A percentile compares a stretch with the other conserved stretches of the same genome.
Evolutionary conservation across 169 alveolate species (phyloP).

Genomic region (Neospora caninum): DNA sequence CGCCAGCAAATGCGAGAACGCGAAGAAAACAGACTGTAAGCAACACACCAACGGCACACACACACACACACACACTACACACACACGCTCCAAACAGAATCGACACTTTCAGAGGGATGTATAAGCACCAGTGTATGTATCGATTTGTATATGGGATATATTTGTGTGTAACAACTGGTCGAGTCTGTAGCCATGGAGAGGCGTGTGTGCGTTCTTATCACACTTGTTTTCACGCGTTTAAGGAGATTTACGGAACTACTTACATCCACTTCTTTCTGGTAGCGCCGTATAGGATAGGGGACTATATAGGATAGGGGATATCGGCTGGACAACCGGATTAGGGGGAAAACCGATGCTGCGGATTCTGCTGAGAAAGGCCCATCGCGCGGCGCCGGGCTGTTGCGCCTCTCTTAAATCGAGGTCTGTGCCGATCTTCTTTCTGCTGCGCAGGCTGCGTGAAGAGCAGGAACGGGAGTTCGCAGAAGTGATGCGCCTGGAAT

Average conservation of each 20-base stretch:
- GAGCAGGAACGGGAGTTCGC: constrained; percentile 42
- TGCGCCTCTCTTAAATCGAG: background rate
- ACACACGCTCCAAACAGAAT: background rate
- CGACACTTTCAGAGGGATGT: background rate
- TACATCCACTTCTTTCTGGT: no score
- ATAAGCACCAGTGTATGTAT: background rate
- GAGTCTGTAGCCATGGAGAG: no score
- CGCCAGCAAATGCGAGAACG: background rate
- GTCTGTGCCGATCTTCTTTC: background rate
- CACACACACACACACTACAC: background rate
- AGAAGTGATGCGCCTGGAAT: constrained; percentile 21
- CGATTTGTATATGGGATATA: background rate
- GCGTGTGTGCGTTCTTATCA: no score
- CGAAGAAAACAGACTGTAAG: constrained; percentile 21
- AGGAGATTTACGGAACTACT: no score
- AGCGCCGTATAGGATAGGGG: no score
- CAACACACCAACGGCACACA: background rate
- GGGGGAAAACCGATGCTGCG: no score
- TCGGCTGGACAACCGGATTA: no score
- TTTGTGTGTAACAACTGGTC: background rate
- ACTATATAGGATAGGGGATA: no score
- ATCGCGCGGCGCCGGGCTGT: no score
- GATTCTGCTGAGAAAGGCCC: no score
- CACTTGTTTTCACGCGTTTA: no score
- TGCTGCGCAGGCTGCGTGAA: constrained; percentile 30